phyloP scores from a whole-genome alignment of 192 early-diverging fungal species.

The Entomortierella chlamydospora region DNA sequence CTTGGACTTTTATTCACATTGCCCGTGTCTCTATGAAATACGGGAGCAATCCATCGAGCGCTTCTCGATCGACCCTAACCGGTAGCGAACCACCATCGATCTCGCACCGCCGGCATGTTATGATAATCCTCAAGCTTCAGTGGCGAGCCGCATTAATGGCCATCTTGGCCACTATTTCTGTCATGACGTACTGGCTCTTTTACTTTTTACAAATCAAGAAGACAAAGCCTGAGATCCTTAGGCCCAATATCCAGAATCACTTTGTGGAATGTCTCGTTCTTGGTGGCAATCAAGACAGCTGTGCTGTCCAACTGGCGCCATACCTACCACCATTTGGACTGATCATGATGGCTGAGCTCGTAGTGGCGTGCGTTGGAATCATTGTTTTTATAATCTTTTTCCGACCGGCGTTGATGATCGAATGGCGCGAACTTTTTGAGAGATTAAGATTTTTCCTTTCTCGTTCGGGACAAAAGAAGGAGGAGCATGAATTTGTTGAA shows the following conservation, averaged over 20 bases:
- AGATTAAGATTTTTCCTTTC: too few species aligned
- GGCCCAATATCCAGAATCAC: neutral
- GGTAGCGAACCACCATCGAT: neutral
- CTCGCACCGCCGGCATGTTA: neutral
- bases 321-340: neutral
- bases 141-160: neutral
- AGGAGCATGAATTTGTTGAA: too few species aligned
- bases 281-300: neutral
- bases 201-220: neutral
- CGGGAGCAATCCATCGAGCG: neutral
- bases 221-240: neutral
- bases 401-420: too few species aligned
- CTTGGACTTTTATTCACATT: neutral
- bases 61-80: neutral
- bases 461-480: too few species aligned
- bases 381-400: too few species aligned
- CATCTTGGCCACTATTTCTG: neutral
- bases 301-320: neutral
- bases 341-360: too few species aligned
- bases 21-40: neutral
- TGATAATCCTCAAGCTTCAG: neutral
- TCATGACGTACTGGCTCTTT: neutral
- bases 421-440: too few species aligned
- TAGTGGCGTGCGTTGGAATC: too few species aligned
- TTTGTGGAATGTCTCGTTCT: neutral